Evolutionary conservation across 257 asterid genomes (phyloP).

Genomic region (Schizonepeta tenuifolia): DNA sequence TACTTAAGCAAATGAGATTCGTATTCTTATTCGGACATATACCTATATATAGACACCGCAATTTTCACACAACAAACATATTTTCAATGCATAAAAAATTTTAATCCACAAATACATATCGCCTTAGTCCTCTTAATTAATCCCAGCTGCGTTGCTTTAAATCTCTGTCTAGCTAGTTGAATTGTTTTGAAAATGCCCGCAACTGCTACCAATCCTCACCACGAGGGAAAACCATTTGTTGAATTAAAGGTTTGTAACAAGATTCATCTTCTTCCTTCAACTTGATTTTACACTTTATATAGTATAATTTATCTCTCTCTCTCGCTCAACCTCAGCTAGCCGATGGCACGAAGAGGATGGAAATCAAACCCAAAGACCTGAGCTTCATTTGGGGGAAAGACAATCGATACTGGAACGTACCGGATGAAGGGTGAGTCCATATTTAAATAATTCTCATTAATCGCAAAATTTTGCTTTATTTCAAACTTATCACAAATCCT

Average conservation of each 20-base stretch:
- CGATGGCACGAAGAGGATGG: neutral
- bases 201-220: no score
- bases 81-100: no score
- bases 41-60: neutral
- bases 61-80: neutral
- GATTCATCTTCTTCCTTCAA: neutral
- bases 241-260: slow-evolving; percentile 18
- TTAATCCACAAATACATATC: neutral
- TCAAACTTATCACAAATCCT: neutral
- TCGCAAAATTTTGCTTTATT: no score
- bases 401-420: slow-evolving; percentile 27
- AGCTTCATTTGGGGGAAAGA: slow-evolving; percentile 28
- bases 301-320: neutral
- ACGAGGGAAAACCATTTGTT: neutral
- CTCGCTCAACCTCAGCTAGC: neutral
- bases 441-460: no score
- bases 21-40: neutral
- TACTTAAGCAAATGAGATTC: neutral
- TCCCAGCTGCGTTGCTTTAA: neutral
- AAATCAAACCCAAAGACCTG: slow-evolving; percentile 19
- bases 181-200: no score
- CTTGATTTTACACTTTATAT: neutral
- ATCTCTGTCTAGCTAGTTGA: neutral
- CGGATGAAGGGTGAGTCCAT: neutral
- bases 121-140: neutral